Base-by-base conservation (phyloP, 164 flowering plant genomes). In the Stephania japonica region DNA sequence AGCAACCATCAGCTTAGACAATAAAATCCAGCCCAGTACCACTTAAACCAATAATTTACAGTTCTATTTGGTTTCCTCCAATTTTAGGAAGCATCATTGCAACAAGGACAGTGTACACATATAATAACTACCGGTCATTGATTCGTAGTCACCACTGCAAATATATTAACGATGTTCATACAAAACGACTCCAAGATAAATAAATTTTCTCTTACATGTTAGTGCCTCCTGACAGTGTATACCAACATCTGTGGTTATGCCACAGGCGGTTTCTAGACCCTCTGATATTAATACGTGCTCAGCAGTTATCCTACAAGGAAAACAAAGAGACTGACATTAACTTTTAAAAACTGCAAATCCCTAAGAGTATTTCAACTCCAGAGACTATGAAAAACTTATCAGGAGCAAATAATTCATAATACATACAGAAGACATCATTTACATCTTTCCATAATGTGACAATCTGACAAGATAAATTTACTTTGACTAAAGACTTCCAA, bases 281-380 rank as follows among this genome's bases (percentile, higher is more conserved):
- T 81, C 81, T 72, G 84, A 70, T 67, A 21, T 72, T 71, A 70
- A 75, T 62, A 74, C 77, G 69, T 67, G 65, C 72, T 84, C 87
- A 75, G 80, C 81, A 61, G 81, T 72, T 68, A 76, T 70, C 86
- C 95, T 88, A 83, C 86, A 83, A 77, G 69, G 62, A 23, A 79
- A 73, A 77, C 59, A 71, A 78, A 61, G 62, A 61, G 50, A 70
- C 42, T 24, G 69, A 18, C 38, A 78, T 75, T 65, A 75, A 68
- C 67, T 56, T 69, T 23, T 49, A 26, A 25, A 68, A 69, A 64
- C 32, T 70, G 75, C 69, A 26, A 18, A 24, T 16, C 38, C 70
- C 65, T 65, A 25, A 59, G 42, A 64, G 63, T 38, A 50, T 38
- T 61, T 67, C 23, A 70, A 65, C n/a, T 66, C 73, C 67, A 70